Evolutionary conservation across 805 yeast species (phyloP), one percentile per base, ranked within the genome.

Genomic region (Phaffomyces antillensis): DNA sequence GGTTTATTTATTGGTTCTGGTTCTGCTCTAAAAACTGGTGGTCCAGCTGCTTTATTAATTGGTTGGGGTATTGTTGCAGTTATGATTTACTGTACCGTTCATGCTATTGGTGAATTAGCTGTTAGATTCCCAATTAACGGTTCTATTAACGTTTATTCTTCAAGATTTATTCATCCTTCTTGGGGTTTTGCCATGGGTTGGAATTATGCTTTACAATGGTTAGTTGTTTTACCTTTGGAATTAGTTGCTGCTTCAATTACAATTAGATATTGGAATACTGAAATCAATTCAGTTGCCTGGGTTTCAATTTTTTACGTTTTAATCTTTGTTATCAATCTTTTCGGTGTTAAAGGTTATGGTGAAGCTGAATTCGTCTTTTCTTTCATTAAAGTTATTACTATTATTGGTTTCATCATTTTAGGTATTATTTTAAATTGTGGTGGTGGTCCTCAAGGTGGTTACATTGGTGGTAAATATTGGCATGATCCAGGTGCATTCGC

Each of bases 1-100:
- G 95, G 93, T 58, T 70, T 86, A 43, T 77, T 86, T 50, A 82
- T 86, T 30, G 87, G 88, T 58, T 75, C 88, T 3, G 86, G 86
- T 48, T 63, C 72, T 24, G 76, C 85, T 6, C 65, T 84, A 40
- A 50, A 70, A 28, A 68, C 73, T 26, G 85, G 87, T 59, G 91
- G 91, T 33, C 90, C 91, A 25, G 60, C 72, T 23, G 53, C 57
- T 31, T 37, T 55, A 16, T 32, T 55, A 10, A 49, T 55, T 33
- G 81, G 81, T 51, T 74, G 80, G 70, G 56, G 63, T 41, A 59
- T 77, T 28, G 71, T 76, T 15, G 75, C 77, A 26, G 49, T 72
- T 12, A 68, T 75, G 65, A 70, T 76, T 16, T 75, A 63, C 56
- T 62, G 67, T 43, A 76, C 77, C 40, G 71, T 72, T 52, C 76